Evolutionary conservation across 495 filamentous ascomycete genomes (phyloP), one percentile per base, ranked within the genome.

Genomic region (Podospora bellae-mahoneyi): DNA sequence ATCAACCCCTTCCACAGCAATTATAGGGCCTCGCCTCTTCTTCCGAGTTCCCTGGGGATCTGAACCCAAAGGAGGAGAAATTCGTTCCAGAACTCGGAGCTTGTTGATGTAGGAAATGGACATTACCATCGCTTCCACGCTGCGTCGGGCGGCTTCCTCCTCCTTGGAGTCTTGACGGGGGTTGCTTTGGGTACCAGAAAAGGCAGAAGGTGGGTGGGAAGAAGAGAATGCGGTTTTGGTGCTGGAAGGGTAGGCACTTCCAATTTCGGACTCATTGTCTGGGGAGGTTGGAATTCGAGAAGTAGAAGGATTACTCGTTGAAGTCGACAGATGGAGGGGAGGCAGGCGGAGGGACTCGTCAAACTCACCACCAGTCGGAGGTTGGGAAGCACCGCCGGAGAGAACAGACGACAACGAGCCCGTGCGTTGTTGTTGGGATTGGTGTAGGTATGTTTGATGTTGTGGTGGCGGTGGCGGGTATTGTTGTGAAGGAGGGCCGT

Each of bases 1-100:
- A 62, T 91, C 84, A 26, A 89, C 79, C 16, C 93, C 92, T 74
- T 99, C 95, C 26, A 99, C 77, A 0, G 92, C 89, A 60, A 98
- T 88, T 28, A 97, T 84, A 1, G 91, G 85, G 0, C 96, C 93
- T 55, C 94, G 85, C 27, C 79, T 44, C 78, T 78, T 18, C 77
- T 76, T 72, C 79, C 78, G 56, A 2, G 26, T 30, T 20, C 62
- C 27, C 44, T 73, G 82, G 28, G 69, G 77, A n/a, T 79, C 78
- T 3, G 69, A 78, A 19, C 79, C 78, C 3, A 93, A 80, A 0
- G 76, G 76, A 60, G 75, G 78, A 23, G 73, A 76, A 58, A 84
- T 80, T 27, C 70, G 66, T 9, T 75, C 77, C 48, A 84, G 56
- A 10, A 83, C 76, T 0, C 74, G 70, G 56, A 83, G 72, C 73